A percentile compares a stretch with the other conserved stretches of the same genome.
Conservation (phyloP, 139 green algal genomes). For the Chlorella sp. region DNA sequence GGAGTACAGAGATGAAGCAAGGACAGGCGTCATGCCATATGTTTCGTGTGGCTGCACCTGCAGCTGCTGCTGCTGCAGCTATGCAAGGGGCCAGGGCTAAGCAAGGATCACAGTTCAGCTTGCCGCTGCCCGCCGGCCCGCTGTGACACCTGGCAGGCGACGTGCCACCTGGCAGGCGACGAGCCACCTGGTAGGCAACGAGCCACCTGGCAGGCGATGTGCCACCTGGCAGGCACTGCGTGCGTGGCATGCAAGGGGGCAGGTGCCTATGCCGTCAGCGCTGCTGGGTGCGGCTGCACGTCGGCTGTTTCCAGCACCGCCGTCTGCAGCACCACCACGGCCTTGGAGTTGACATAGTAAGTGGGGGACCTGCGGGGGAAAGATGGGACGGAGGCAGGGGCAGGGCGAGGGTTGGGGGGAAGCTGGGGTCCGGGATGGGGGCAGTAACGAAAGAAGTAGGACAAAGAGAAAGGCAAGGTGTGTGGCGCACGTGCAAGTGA, state of each 20-base stretch:
- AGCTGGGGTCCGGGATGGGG: not conserved
- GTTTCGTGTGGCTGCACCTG: too few species aligned
- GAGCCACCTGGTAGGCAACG: not conserved
- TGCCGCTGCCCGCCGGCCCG: too few species aligned
- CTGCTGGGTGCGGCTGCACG: not conserved
- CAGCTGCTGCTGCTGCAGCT: too few species aligned
- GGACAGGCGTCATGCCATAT: too few species aligned
- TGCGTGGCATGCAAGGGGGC: not conserved
- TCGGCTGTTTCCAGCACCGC: conserved; percentile 14
- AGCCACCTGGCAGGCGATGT: not conserved
- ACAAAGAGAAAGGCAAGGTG: too few species aligned
- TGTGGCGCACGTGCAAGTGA: too few species aligned
- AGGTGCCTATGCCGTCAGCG: not conserved
- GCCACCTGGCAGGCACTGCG: not conserved
- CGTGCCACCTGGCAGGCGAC: not conserved
- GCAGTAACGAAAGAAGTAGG: not conserved
- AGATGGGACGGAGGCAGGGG: not conserved
- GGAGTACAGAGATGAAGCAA: too few species aligned
- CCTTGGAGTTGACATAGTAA: conserved; percentile 34
- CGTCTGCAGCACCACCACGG: conserved; percentile 36
- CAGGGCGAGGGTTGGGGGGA: not conserved
- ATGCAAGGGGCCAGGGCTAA: too few species aligned
- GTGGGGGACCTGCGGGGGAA: not conserved
- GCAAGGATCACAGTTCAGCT: too few species aligned
- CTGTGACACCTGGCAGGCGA: not conserved